phyloP scores from a whole-genome alignment of 306 rosid species.

The Cucumis cinereus region DNA sequence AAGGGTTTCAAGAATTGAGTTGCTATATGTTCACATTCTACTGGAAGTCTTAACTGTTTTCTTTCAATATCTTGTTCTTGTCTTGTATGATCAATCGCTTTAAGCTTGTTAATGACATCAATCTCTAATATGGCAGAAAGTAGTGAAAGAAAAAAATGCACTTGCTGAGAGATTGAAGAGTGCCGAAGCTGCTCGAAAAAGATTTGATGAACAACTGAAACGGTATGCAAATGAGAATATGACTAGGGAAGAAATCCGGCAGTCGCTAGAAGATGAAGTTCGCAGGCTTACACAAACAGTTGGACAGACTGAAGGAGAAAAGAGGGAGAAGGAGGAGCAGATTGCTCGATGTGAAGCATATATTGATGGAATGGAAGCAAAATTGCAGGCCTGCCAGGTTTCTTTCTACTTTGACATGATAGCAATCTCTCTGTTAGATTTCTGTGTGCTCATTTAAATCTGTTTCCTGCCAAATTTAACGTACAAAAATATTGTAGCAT shows the following conservation, averaged over 20 bases:
- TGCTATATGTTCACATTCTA: not conserved
- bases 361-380: constrained; percentile 96
- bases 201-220: constrained; percentile 96
- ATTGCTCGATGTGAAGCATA: constrained; percentile 91
- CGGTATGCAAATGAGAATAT: constrained; percentile 85
- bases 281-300: constrained; percentile 82
- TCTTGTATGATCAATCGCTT: not conserved
- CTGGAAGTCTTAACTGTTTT: not conserved
- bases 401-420: not conserved
- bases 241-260: constrained; percentile 80
- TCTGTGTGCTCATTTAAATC: constrained; percentile 1
- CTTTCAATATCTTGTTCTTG: not conserved
- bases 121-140: constrained; percentile 45
- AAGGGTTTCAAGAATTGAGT: not conserved
- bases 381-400: constrained; percentile 96
- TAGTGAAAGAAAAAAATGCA: constrained; percentile 89
- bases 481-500: not conserved
- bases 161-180: constrained; percentile 87
- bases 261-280: constrained; percentile 95
- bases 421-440: not conserved
- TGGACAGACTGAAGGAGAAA: constrained; percentile 93
- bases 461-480: not conserved
- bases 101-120: constrained; percentile 9
- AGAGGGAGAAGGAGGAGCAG: constrained; percentile 93
- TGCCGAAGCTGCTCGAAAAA: constrained; percentile 93